Conservation (phyloP, 768 basidiomycete species). For the Auricularia sp. region DNA sequence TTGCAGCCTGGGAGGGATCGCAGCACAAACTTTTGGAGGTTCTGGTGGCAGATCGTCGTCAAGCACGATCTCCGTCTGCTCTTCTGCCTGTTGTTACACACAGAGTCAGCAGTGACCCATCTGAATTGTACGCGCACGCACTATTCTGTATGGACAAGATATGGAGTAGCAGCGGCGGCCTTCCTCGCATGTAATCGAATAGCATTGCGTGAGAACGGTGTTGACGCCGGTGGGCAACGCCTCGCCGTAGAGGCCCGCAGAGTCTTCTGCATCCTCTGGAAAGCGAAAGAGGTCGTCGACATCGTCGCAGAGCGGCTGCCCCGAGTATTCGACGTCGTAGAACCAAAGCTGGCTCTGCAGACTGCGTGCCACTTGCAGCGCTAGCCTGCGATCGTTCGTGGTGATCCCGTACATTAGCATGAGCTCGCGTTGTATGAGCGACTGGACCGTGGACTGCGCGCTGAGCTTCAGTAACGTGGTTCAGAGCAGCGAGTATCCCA, state of each 20-base stretch:
- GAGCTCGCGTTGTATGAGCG: conserved; percentile 75
- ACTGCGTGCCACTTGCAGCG: conserved; percentile 80
- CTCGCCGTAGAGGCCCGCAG: conserved; percentile 51
- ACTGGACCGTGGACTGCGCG: conserved; percentile 73
- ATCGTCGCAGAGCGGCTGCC: conserved; percentile 67
- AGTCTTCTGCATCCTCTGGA: conserved; percentile 48
- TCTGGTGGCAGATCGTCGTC: background rate
- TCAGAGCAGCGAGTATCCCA: background rate
- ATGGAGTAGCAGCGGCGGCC: conserved; percentile 74
- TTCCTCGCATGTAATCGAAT: conserved; percentile 76
- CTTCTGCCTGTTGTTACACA: background rate
- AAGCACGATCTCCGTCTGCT: background rate
- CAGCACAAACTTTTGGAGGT: background rate
- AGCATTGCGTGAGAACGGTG: conserved; percentile 84
- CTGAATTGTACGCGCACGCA: background rate
- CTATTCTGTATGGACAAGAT: conserved; percentile 37
- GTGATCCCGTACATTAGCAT: conserved; percentile 64
- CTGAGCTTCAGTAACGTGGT: background rate
- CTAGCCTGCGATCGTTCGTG: conserved; percentile 69
- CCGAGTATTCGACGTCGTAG: conserved; percentile 94
- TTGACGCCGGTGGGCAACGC: conserved; percentile 83
- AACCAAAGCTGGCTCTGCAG: conserved; percentile 91
- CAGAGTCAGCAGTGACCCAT: background rate
- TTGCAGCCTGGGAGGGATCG: background rate
- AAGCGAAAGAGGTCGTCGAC: conserved; percentile 94